phyloP scores from a whole-genome alignment of 1,284 basidiomycete genomes.

The Pseudozyma flocculosa region DNA sequence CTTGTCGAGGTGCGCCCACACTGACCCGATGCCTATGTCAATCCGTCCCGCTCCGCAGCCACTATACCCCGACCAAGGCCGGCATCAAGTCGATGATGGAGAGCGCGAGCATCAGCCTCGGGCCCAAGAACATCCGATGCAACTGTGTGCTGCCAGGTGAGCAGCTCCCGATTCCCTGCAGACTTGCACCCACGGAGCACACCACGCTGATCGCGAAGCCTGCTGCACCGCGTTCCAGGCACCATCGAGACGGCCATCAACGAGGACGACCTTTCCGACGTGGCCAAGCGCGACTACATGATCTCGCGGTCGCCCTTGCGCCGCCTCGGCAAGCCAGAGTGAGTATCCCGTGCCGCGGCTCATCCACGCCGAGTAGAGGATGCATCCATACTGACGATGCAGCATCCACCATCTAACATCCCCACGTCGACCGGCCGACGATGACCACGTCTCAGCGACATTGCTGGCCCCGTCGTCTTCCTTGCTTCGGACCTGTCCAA shows the following conservation, averaged over 20 bases:
- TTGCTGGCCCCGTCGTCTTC: conserved; percentile 76
- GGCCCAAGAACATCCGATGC: conserved; percentile 73
- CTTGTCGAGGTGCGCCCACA: too few species aligned
- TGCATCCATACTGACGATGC: too few species aligned
- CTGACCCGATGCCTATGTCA: too few species aligned
- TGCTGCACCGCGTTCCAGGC: not conserved
- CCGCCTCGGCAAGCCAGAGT: conserved; percentile 65
- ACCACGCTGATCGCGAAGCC: too few species aligned
- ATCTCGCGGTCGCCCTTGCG: conserved; percentile 69
- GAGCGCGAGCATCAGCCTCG: conserved; percentile 74
- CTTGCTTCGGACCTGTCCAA: conserved; percentile 72
- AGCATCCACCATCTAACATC: too few species aligned
- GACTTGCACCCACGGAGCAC: too few species aligned
- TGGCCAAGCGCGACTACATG: conserved; percentile 68
- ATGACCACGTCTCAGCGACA: too few species aligned
- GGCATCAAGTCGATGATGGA: conserved; percentile 79
- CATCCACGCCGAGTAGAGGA: not conserved
- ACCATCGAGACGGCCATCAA: conserved; percentile 77
- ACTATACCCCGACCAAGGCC: conserved; percentile 80
- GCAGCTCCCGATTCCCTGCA: not conserved
- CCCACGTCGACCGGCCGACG: too few species aligned
- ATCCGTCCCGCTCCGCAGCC: conserved; percentile 54
- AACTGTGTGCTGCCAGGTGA: conserved; percentile 61
- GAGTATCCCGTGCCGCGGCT: not conserved
- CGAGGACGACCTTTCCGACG: conserved; percentile 70